These are phyloP conservation scores for Penicillium samsonianum DNA, from an alignment of 495 filamentous ascomycete species.

Conservation along the genomic window DNA sequence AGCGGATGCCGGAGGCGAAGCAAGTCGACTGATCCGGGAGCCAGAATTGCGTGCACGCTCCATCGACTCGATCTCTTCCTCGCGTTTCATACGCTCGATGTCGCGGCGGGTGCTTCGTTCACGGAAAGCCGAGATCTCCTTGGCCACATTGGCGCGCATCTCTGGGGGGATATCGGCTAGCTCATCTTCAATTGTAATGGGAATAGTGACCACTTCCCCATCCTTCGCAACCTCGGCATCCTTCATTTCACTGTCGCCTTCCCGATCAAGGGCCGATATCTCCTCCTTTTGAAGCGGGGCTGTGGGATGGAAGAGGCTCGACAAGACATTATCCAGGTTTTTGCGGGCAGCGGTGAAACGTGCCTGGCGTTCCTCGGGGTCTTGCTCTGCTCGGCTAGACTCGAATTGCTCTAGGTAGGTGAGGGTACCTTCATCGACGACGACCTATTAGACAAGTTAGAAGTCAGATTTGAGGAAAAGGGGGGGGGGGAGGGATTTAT, in stretches of 20 bases:
- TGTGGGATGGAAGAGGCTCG: slow-evolving; percentile 69
- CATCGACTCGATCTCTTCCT: slow-evolving; percentile 90
- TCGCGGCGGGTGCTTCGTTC: slow-evolving; percentile 86
- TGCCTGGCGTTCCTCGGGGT: slow-evolving; percentile 63
- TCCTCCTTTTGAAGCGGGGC: slow-evolving; percentile 52
- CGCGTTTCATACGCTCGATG: slow-evolving; percentile 78
- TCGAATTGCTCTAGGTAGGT: slow-evolving; percentile 83
- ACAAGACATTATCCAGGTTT: slow-evolving; percentile 63
- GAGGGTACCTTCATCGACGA: slow-evolving; percentile 77
- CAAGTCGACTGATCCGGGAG: slow-evolving; percentile 65
- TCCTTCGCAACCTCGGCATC: slow-evolving; percentile 60
- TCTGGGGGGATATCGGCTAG: slow-evolving; percentile 93
- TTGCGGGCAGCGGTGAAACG: slow-evolving; percentile 68
- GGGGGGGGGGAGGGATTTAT: background rate
- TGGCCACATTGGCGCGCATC: slow-evolving; percentile 94
- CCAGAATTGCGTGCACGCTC: slow-evolving; percentile 74
- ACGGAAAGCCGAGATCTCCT: slow-evolving; percentile 91
- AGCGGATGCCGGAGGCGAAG: slow-evolving; percentile 66
- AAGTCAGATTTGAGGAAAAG: background rate
- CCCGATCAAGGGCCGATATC: slow-evolving; percentile 51
- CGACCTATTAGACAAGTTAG: slow-evolving; percentile 50
- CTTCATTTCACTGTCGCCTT: slow-evolving; percentile 73
- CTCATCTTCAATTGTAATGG: slow-evolving; percentile 87
- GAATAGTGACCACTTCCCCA: slow-evolving; percentile 84
- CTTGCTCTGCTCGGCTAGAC: slow-evolving; percentile 62